Percentiles rank a stretch among this genome's conserved stretches.
These are phyloP conservation scores for Calocybe indica DNA, from an alignment of 768 basidiomycete species.

Conservation along the genomic window DNA sequence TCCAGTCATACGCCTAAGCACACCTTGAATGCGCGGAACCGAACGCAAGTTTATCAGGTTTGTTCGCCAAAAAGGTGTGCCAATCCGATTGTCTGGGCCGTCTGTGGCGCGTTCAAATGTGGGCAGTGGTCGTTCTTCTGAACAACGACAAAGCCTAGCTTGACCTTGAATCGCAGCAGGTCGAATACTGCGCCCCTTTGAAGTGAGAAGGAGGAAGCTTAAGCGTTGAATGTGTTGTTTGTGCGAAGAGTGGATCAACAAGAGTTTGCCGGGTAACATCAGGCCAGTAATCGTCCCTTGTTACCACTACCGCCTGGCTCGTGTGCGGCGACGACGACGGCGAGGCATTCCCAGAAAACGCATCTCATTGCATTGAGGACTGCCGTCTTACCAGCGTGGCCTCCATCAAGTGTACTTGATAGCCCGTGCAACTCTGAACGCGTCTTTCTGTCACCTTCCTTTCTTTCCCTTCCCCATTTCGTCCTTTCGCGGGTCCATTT, in stretches of 20 bases:
- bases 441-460: slow-evolving; percentile 33
- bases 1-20: no score
- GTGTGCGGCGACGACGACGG: slow-evolving; percentile 29
- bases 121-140: no score
- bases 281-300: slow-evolving; percentile 3
- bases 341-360: slow-evolving; percentile 17
- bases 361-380: slow-evolving; percentile 7
- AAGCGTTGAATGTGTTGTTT: slow-evolving; percentile 4
- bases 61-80: no score
- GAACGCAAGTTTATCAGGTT: no score
- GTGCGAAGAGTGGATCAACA: slow-evolving; percentile 10
- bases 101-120: no score
- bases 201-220: no score
- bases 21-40: no score
- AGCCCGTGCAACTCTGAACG: slow-evolving; percentile 24
- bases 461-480: slow-evolving; percentile 23
- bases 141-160: no score
- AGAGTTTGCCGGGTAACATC: slow-evolving; percentile 4
- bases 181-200: no score
- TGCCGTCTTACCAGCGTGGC: slow-evolving; percentile 21
- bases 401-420: slow-evolving; percentile 26
- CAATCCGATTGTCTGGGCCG: no score
- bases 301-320: slow-evolving; percentile 16
- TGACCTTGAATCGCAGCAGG: no score
- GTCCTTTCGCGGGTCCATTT: slow-evolving; percentile 14